Percentiles rank a stretch among this genome's conserved stretches.
Evolutionary conservation across 2,329 filamentous ascomycete genomes (phyloP).

Genomic region (Neonectria coccinea): DNA sequence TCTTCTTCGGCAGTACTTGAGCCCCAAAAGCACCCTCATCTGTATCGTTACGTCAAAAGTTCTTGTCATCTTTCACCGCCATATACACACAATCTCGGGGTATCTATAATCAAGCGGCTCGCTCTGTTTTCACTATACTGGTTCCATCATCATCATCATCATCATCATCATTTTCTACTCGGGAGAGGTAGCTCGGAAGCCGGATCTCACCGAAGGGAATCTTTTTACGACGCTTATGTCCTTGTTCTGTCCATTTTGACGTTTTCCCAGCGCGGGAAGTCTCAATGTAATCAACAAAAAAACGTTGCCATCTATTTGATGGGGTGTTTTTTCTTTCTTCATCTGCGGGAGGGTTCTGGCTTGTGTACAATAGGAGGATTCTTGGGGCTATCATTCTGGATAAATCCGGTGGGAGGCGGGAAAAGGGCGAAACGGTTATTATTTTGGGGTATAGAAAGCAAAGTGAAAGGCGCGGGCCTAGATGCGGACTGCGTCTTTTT

Average conservation of each 20-base stretch:
- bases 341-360: slow-evolving; percentile 3
- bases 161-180: slow-evolving; percentile 21
- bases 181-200: slow-evolving; percentile 17
- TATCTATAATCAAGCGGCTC: slow-evolving; percentile 30
- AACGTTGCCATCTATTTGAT: slow-evolving; percentile 1
- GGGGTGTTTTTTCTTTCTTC: slow-evolving; percentile 5
- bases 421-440: slow-evolving; percentile 25
- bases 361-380: slow-evolving; percentile 37
- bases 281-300: slow-evolving; percentile 28
- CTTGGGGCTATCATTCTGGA: slow-evolving; percentile 18
- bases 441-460: slow-evolving; percentile 14
- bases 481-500: slow-evolving; percentile 14
- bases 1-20: slow-evolving; percentile 61
- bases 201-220: slow-evolving; percentile 21
- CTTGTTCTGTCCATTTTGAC: slow-evolving; percentile 29
- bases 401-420: slow-evolving; percentile 10
- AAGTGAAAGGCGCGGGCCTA: slow-evolving; percentile 12
- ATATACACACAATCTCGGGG: slow-evolving; percentile 25
- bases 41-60: slow-evolving; percentile 26
- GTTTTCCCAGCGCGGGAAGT: slow-evolving; percentile 17
- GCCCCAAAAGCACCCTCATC: not conserved
- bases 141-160: slow-evolving; percentile 23
- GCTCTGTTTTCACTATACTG: slow-evolving; percentile 23
- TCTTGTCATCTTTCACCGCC: slow-evolving; percentile 17
- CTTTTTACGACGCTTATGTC: slow-evolving; percentile 43